Evolutionary conservation across 192 early-diverging fungal species (phyloP).

Genomic region (Coemansia sp.): DNA sequence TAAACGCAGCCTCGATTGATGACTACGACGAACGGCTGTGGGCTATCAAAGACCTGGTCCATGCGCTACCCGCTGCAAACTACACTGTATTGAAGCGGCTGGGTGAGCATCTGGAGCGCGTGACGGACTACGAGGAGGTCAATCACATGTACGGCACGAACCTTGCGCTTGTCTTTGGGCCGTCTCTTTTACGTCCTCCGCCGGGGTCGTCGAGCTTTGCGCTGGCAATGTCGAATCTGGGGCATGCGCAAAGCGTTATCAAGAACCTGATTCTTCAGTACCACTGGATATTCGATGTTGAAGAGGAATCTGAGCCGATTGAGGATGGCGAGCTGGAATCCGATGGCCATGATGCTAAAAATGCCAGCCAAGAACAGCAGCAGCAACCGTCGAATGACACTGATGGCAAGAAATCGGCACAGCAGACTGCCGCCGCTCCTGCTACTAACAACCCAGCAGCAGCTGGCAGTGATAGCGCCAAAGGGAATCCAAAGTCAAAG

Average conservation of each 20-base stretch:
- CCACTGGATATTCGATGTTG: constrained; percentile 75
- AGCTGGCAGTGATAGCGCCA: neutral
- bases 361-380: neutral
- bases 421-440: no score
- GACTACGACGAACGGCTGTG: constrained; percentile 73
- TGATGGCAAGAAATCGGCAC: neutral
- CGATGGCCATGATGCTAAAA: neutral
- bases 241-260: constrained; percentile 70
- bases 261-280: constrained; percentile 74
- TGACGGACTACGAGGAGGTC: constrained; percentile 72
- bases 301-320: constrained; percentile 59
- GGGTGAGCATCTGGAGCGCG: constrained; percentile 70
- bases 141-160: constrained; percentile 92
- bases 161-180: constrained; percentile 95
- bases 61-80: constrained; percentile 62
- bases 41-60: constrained; percentile 67
- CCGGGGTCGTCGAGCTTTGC: constrained; percentile 63
- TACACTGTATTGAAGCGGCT: constrained; percentile 68
- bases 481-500: neutral
- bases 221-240: constrained; percentile 71
- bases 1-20: constrained; percentile 67
- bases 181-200: constrained; percentile 74
- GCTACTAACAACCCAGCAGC: neutral
- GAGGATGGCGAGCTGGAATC: constrained; percentile 28
- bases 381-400: neutral